Conservation (phyloP, 495 filamentous ascomycete species). For the Penicillium steckii region DNA sequence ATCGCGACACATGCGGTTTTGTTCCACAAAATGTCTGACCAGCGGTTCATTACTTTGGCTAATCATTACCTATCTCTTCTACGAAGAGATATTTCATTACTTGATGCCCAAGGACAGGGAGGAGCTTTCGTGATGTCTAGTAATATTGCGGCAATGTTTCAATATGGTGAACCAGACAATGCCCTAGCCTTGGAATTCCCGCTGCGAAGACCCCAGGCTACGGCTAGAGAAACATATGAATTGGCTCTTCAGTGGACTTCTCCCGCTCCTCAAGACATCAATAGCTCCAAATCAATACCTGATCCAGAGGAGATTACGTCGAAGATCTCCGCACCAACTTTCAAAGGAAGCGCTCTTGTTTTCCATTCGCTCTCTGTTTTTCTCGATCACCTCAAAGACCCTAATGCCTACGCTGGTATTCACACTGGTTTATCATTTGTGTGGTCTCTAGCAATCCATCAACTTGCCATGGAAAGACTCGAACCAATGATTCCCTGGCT, state of each 20-base stretch:
- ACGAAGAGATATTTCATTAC: conserved; percentile 57
- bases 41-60: conserved; percentile 46
- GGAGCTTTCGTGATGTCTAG: conserved; percentile 53
- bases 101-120: conserved; percentile 57
- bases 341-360: conserved; percentile 40
- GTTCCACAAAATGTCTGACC: conserved; percentile 53
- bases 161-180: conserved; percentile 60
- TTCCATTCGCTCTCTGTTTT: conserved; percentile 52
- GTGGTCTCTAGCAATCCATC: conserved; percentile 53
- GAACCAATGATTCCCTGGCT: conserved; percentile 67
- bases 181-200: conserved; percentile 36
- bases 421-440: conserved; percentile 72
- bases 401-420: conserved; percentile 62
- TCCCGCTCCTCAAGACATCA: background rate
- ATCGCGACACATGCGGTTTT: conserved; percentile 65
- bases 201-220: conserved; percentile 29
- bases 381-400: conserved; percentile 59
- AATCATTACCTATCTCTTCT: conserved; percentile 52
- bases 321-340: conserved; percentile 16
- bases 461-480: conserved; percentile 50
- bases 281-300: background rate
- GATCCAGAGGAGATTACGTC: background rate
- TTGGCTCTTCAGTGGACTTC: conserved; percentile 23
- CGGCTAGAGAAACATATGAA: conserved; percentile 25
- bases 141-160: conserved; percentile 54